phyloP scores from a whole-genome alignment of 768 basidiomycete genomes.

The Tulasnella sp. region DNA sequence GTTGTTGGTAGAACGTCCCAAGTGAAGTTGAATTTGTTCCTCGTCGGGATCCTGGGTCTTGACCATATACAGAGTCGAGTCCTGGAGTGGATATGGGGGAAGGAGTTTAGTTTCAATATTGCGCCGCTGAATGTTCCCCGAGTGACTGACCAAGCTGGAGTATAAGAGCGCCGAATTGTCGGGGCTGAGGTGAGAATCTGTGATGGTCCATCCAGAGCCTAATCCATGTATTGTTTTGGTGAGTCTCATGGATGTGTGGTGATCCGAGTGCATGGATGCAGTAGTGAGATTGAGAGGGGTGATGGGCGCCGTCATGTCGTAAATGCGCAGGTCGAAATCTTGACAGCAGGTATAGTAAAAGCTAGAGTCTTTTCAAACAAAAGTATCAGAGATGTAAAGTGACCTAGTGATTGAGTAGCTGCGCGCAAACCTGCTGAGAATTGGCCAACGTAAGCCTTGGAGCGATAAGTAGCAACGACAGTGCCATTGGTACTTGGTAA shows the following conservation, averaged over 20 bases:
- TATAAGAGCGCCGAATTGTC: slow-evolving; percentile 62
- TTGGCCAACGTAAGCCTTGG: slow-evolving; percentile 84
- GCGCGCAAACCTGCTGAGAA: slow-evolving; percentile 65
- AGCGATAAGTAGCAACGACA: slow-evolving; percentile 69
- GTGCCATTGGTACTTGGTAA: slow-evolving; percentile 81
- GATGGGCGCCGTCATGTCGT: slow-evolving; percentile 63
- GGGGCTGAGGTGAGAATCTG: slow-evolving; percentile 87
- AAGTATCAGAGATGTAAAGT: slow-evolving; percentile 32
- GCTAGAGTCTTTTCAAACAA: slow-evolving; percentile 63
- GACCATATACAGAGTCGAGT: slow-evolving; percentile 73
- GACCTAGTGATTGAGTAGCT: neutral
- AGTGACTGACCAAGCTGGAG: slow-evolving; percentile 30
- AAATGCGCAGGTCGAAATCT: slow-evolving; percentile 90
- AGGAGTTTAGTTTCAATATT: slow-evolving; percentile 19
- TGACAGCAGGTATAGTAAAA: slow-evolving; percentile 94
- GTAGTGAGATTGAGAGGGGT: slow-evolving; percentile 35
- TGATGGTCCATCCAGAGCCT: slow-evolving; percentile 89
- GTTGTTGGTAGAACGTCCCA: slow-evolving; percentile 40
- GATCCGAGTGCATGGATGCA: slow-evolving; percentile 44
- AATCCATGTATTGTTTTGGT: slow-evolving; percentile 73
- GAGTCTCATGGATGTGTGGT: slow-evolving; percentile 55
- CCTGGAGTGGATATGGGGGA: slow-evolving; percentile 47
- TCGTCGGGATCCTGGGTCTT: slow-evolving; percentile 66
- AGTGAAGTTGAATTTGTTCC: slow-evolving; percentile 63
- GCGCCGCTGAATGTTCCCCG: neutral